Percentiles rank a stretch among this genome's conserved stretches.
Conservation (phyloP, 441 rosid genomes). For the Omphalea diandra region DNA sequence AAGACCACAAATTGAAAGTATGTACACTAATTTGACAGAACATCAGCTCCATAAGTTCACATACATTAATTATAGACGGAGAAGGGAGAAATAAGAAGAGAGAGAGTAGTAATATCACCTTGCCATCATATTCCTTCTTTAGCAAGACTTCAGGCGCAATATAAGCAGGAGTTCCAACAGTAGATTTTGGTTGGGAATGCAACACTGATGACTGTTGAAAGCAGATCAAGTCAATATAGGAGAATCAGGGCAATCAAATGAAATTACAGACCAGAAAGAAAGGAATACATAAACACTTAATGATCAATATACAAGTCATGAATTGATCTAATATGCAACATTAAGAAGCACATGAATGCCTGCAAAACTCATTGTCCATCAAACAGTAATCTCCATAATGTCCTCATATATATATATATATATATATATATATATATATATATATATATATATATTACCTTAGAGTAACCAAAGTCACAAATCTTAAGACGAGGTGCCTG, state of each 20-base stretch:
- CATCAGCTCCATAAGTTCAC: background rate
- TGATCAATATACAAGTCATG: too few species aligned
- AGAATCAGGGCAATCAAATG: conserved; percentile 3
- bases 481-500: conserved; percentile 93
- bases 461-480: conserved; percentile 97
- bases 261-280: background rate
- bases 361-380: too few species aligned
- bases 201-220: conserved; percentile 80
- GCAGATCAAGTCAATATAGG: conserved; percentile 5
- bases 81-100: too few species aligned
- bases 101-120: conserved; percentile 48
- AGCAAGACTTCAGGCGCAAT: conserved; percentile 97
- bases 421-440: too few species aligned
- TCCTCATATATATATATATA: too few species aligned
- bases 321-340: too few species aligned
- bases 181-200: conserved; percentile 98
- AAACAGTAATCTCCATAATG: too few species aligned
- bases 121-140: conserved; percentile 96
- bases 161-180: conserved; percentile 99
- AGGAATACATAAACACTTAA: background rate
- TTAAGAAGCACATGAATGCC: too few species aligned
- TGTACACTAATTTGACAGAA: background rate
- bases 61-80: too few species aligned
- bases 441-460: too few species aligned
- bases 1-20: background rate